phyloP scores from a whole-genome alignment of 2,329 filamentous ascomycete species.

The Scedosporium dehoogii region DNA sequence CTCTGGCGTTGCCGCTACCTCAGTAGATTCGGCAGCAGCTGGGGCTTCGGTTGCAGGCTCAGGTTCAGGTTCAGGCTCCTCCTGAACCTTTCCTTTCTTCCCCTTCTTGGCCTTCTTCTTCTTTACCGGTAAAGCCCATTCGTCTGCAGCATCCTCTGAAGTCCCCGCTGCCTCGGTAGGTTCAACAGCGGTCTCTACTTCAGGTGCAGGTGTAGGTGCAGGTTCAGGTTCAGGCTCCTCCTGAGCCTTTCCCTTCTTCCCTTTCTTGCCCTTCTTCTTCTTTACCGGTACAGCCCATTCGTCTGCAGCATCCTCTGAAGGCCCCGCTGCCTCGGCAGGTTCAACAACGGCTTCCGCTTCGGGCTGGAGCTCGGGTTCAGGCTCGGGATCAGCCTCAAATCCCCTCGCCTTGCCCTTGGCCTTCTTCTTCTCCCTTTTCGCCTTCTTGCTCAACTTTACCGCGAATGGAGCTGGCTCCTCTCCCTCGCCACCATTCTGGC shows the following conservation, averaged over 20 bases:
- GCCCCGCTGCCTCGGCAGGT: background rate
- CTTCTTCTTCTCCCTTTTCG: slow-evolving; percentile 13
- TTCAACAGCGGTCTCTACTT: background rate
- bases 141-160: background rate
- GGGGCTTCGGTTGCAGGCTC: slow-evolving; percentile 6
- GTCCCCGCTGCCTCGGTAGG: background rate
- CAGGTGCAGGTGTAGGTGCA: background rate
- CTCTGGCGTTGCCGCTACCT: background rate
- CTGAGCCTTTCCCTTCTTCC: background rate
- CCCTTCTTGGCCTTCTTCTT: slow-evolving; percentile 28
- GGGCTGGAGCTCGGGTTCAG: slow-evolving; percentile 6
- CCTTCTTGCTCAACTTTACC: slow-evolving; percentile 26
- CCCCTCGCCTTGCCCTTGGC: slow-evolving; percentile 10
- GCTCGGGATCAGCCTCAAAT: slow-evolving; percentile 3
- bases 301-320: background rate
- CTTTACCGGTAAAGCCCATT: background rate
- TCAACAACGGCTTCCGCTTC: slow-evolving; percentile 9
- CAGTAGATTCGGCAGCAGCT: slow-evolving; percentile 5
- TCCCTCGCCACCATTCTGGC: slow-evolving; percentile 1
- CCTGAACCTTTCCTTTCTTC: slow-evolving; percentile 4
- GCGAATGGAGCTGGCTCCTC: background rate
- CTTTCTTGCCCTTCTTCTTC: slow-evolving; percentile 6
- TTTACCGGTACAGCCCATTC: background rate
- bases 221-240: background rate
- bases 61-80: slow-evolving; percentile 2